A percentile compares a stretch with the other conserved stretches of the same genome.
Evolutionary conservation across 371 early-diverging fungal species (phyloP).

Genomic region (Saksenaea oblongispora): DNA sequence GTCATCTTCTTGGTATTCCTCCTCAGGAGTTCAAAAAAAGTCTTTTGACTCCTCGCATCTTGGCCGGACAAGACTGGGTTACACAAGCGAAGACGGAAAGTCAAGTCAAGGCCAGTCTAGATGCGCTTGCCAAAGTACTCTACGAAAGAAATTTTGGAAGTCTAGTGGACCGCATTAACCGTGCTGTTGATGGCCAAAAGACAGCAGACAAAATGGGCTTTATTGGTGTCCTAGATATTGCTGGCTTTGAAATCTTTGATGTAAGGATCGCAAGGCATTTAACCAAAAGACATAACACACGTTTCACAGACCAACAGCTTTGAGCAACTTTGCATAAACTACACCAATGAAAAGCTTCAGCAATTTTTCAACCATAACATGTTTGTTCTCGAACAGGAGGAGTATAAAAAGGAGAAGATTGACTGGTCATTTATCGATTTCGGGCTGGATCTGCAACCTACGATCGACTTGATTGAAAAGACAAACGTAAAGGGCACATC

Average conservation of each 20-base stretch:
- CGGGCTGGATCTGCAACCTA: conserved; percentile 98
- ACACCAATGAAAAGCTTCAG: conserved; percentile 99
- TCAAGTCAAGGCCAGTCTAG: conserved; percentile 91
- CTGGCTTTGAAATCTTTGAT: conserved; percentile 99
- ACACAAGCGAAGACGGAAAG: conserved; percentile 83
- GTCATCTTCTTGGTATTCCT: conserved; percentile 94
- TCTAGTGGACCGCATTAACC: conserved; percentile 90
- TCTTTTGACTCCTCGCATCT: conserved; percentile 89
- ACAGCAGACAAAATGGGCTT: conserved; percentile 57
- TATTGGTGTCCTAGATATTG: conserved; percentile 99
- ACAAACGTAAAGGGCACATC: conserved; percentile 64
- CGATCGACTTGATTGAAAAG: conserved; percentile 98
- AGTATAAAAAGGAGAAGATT: conserved; percentile 96
- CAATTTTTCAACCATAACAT: conserved; percentile 99
- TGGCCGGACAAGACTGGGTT: conserved; percentile 98
- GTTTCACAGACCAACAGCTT: conserved; percentile 85
- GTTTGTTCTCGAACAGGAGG: conserved; percentile 99
- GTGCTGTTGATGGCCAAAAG: conserved; percentile 75
- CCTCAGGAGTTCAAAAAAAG: conserved; percentile 85
- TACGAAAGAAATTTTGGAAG: conserved; percentile 98
- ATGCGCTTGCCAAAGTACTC: conserved; percentile 92
- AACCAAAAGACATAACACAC: background rate
- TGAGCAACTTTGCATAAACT: conserved; percentile 99
- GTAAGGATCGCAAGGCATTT: conserved; percentile 32
- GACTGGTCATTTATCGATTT: conserved; percentile 99